Percentiles rank a stretch among this genome's conserved stretches.
Conservation (phyloP, 305 asterid genomes). For the Ruellia speciosa region DNA sequence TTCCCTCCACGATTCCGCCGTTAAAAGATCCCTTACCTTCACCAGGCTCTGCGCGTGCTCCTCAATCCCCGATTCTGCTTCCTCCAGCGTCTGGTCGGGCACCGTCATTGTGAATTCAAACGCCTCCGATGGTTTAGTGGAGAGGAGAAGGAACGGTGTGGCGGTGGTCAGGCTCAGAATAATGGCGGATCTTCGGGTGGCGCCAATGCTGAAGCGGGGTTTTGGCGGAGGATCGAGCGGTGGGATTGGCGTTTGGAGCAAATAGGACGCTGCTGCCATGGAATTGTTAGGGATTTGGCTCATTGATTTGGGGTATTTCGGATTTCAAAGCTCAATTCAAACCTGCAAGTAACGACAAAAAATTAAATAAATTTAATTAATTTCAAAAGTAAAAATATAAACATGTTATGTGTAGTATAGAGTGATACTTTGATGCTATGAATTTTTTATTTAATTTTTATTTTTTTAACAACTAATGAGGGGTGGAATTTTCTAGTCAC, state of each 20-base stretch:
- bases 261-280: neutral
- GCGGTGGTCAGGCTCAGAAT: neutral
- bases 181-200: neutral
- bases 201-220: neutral
- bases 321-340: too few relatives aligned
- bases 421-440: too few relatives aligned
- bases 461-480: too few relatives aligned
- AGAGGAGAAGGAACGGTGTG: neutral
- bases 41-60: conserved; percentile 2
- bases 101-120: neutral
- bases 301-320: too few relatives aligned
- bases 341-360: too few relatives aligned
- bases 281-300: neutral
- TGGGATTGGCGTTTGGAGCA: neutral
- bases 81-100: conserved; percentile 9
- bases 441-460: too few relatives aligned
- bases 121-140: neutral
- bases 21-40: neutral
- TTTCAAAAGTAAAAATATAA: too few relatives aligned
- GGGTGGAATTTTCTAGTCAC: too few relatives aligned
- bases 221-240: neutral
- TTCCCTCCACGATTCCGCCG: conserved; percentile 2
- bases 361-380: too few relatives aligned
- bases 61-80: neutral
- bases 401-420: too few relatives aligned